Evolutionary conservation across 495 filamentous ascomycete genomes (phyloP), one percentile per base, ranked within the genome.

Genomic region (Sphaerosporella brunnea): DNA sequence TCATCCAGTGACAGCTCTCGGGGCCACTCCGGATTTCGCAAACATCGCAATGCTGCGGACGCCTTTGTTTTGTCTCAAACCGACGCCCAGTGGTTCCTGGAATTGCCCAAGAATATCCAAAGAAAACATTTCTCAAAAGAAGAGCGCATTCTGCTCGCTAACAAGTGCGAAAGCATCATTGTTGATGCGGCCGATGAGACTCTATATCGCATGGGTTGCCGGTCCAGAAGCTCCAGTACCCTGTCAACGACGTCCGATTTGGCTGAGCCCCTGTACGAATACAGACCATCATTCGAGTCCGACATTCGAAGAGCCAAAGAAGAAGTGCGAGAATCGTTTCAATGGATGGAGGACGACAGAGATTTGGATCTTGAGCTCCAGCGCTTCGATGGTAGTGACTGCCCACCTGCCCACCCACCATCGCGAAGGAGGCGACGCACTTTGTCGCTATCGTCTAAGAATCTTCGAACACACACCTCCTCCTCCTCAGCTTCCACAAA

Each of bases 341-440:
- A 78, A 25, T 85, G 82, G 82, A 65, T 88, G 45, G 82, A 92
- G 21, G 81, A 82, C 50, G 78, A 83, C 50, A 75, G 79, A 11
- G 74, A 82, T 42, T 65, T 88, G 18, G 79, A 88, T 55, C 63
- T 87, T 43, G 73, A 74, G 23, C 66, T 85, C 15, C 39, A 52
- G n/a, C 55, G 51, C 19, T 59, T 59, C 30, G 43, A 49, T 19
- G 50, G 36, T 15, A 47, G 48, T 23, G 50, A 51, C 42, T 8
- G n/a, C 8, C 11, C 8, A 24, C 19, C 13, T 11, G 23, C 41
- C 13, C 41, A 16, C 13, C 19, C 41, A 24, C 41, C 18, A 13
- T 11, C 9, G 19, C 23, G 45, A 24, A 36, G 44, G 28, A 59
- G 47, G 25, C 36, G 53, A 36, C 55, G 52, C 13, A 56, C 56